These are phyloP conservation scores for Sutorius australiensis DNA, from an alignment of 768 basidiomycete species.

Conservation along the genomic window DNA sequence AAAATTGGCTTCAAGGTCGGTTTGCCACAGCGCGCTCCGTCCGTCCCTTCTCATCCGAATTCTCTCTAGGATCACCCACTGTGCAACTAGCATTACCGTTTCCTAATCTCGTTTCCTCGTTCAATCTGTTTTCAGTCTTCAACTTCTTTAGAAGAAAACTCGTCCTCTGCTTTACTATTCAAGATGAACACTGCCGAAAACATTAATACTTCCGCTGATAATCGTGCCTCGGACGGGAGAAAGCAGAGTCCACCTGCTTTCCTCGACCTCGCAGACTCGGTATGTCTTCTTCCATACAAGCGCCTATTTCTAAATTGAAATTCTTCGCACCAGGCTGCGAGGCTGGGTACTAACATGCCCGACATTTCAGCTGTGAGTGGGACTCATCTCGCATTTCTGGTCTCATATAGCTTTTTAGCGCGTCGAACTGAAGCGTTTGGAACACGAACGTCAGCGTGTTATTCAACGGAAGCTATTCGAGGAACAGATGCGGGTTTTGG, in stretches of 20 bases:
- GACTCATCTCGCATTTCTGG: background rate
- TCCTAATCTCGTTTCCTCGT: conserved; percentile 48
- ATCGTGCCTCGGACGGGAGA: conserved; percentile 63
- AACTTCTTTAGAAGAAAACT: conserved; percentile 50
- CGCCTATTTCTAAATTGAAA: conserved; percentile 6
- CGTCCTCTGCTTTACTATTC: conserved; percentile 38
- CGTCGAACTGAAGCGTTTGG: conserved; percentile 82
- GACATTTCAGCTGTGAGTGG: conserved; percentile 77
- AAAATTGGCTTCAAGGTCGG: conserved; percentile 70
- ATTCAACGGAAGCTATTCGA: conserved; percentile 90
- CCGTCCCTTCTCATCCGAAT: conserved; percentile 24
- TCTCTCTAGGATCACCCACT: conserved; percentile 51
- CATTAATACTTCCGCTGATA: conserved; percentile 70
- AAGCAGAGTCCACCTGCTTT: conserved; percentile 91
- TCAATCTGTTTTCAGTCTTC: conserved; percentile 53
- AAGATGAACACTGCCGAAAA: conserved; percentile 74
- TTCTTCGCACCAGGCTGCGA: conserved; percentile 55
- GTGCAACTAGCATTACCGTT: conserved; percentile 61
- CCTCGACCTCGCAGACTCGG: conserved; percentile 90
- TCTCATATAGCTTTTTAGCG: conserved; percentile 44
- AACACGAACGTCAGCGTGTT: conserved; percentile 82
- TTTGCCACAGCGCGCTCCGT: conserved; percentile 12
- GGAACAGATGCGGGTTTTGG: conserved; percentile 92
- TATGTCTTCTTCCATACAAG: conserved; percentile 39
- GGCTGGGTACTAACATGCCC: conserved; percentile 81